These are phyloP conservation scores for Phialocephala sp. DNA, from an alignment of 2,329 filamentous ascomycete species.

Conservation along the genomic window DNA sequence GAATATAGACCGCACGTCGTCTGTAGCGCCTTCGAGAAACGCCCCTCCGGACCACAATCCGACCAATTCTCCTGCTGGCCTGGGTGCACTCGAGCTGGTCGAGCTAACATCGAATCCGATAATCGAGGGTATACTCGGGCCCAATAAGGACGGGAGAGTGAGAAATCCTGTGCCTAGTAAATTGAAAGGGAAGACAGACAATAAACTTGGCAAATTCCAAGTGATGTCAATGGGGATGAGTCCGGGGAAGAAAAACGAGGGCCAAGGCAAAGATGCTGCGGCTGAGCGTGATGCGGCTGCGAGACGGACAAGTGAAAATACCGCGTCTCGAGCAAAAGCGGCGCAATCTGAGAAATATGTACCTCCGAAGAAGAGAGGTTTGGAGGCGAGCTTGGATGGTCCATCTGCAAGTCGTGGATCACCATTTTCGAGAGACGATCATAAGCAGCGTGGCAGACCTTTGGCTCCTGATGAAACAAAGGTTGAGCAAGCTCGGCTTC, in stretches of 20 bases:
- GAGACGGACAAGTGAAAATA: conserved; percentile 66
- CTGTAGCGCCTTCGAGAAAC: conserved; percentile 30
- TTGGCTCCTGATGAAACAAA: conserved; percentile 58
- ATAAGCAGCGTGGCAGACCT: conserved; percentile 38
- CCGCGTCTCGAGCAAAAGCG: conserved; percentile 61
- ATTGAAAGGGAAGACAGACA: conserved; percentile 62
- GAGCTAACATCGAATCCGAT: conserved; percentile 48
- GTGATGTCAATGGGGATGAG: conserved; percentile 65
- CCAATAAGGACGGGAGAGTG: conserved; percentile 55
- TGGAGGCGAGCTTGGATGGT: conserved; percentile 36
- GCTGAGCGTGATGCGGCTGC: conserved; percentile 62
- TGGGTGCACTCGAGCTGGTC: conserved; percentile 60
- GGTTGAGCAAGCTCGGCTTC: conserved; percentile 62
- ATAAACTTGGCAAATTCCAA: conserved; percentile 64
- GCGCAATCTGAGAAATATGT: conserved; percentile 61
- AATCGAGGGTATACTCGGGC: conserved; percentile 41
- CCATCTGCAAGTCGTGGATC: conserved; percentile 32
- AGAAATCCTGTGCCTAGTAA: conserved; percentile 66
- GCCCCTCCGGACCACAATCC: conserved; percentile 31
- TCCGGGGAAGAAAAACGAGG: conserved; percentile 47
- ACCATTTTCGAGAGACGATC: conserved; percentile 40
- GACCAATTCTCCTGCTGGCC: conserved; percentile 41
- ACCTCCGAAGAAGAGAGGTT: conserved; percentile 46
- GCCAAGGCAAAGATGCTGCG: conserved; percentile 47
- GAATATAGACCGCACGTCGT: conserved; percentile 30